Evolutionary conservation across 1,284 basidiomycete genomes (phyloP).

Genomic region (Boletellus deceptivus): DNA sequence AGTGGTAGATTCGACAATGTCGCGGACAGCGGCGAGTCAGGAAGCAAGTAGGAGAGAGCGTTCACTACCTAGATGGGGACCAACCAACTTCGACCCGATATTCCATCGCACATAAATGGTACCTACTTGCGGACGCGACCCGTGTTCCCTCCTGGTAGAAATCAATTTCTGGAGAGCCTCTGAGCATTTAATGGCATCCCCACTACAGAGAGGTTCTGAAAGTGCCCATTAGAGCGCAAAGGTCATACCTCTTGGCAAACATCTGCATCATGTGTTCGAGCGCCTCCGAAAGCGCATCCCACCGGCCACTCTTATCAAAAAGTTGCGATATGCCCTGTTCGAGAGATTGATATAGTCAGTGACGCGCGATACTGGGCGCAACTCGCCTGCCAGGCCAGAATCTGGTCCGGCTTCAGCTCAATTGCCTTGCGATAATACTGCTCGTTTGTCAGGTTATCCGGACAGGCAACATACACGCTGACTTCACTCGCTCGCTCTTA

Average conservation of each 20-base stretch:
- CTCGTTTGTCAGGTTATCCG: slow-evolving; percentile 16
- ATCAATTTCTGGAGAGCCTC: slow-evolving; percentile 78
- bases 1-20: slow-evolving; percentile 66
- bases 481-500: slow-evolving; percentile 79
- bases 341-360: slow-evolving; percentile 1
- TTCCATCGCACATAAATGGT: not conserved
- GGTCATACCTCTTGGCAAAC: slow-evolving; percentile 55
- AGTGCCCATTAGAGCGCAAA: not conserved
- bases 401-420: slow-evolving; percentile 58
- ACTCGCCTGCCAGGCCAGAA: slow-evolving; percentile 76
- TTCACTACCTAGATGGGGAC: slow-evolving; percentile 59
- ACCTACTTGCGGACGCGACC: slow-evolving; percentile 57
- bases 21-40: slow-evolving; percentile 67
- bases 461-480: slow-evolving; percentile 1
- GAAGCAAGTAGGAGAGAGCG: slow-evolving; percentile 70
- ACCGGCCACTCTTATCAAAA: slow-evolving; percentile 62
- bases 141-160: slow-evolving; percentile 60
- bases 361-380: not conserved
- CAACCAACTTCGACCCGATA: slow-evolving; percentile 2
- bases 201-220: slow-evolving; percentile 40
- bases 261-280: slow-evolving; percentile 54
- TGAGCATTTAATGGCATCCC: slow-evolving; percentile 78
- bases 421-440: slow-evolving; percentile 79
- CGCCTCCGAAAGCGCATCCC: slow-evolving; percentile 58
- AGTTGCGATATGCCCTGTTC: slow-evolving; percentile 69